Evolutionary conservation across 23 red algal species (phyloP).

Genomic region (Gracilaria gracilis): DNA sequence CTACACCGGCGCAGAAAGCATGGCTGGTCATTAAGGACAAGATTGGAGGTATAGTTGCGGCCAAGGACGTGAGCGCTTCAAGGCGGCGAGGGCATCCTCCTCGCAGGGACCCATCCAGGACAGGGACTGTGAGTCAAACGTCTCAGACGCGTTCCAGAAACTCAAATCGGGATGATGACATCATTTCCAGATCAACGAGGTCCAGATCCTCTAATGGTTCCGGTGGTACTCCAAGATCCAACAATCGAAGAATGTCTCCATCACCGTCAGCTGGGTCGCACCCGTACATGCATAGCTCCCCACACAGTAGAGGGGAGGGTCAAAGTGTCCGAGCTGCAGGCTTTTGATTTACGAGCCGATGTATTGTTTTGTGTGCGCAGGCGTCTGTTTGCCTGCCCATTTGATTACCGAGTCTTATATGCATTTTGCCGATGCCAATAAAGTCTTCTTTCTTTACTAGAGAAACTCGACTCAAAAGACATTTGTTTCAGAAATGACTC

Average conservation of each 20-base stretch:
- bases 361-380: neutral
- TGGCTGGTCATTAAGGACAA: conserved; percentile 72
- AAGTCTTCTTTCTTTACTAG: neutral
- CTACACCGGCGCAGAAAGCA: conserved; percentile 54
- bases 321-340: conserved; percentile 16
- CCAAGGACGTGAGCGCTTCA: conserved; percentile 30
- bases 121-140: conserved; percentile 19
- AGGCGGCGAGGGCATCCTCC: conserved; percentile 17
- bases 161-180: conserved; percentile 35
- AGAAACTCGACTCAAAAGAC: neutral
- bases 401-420: neutral
- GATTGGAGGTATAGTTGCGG: conserved; percentile 57
- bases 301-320: conserved; percentile 42
- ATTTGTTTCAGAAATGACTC: too few species aligned
- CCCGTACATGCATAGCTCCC: conserved; percentile 37
- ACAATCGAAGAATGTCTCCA: neutral
- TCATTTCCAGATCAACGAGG: conserved; percentile 8
- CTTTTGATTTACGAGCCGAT: conserved; percentile 16
- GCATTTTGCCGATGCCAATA: conserved; percentile 7
- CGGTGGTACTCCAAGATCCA: conserved; percentile 51
- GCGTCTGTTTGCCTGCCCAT: neutral
- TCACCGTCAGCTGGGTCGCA: neutral
- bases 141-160: conserved; percentile 39
- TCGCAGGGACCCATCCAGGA: conserved; percentile 25
- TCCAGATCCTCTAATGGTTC: conserved; percentile 57